phyloP scores from a whole-genome alignment of 164 flowering plant genomes.

The Protea cynaroides region DNA sequence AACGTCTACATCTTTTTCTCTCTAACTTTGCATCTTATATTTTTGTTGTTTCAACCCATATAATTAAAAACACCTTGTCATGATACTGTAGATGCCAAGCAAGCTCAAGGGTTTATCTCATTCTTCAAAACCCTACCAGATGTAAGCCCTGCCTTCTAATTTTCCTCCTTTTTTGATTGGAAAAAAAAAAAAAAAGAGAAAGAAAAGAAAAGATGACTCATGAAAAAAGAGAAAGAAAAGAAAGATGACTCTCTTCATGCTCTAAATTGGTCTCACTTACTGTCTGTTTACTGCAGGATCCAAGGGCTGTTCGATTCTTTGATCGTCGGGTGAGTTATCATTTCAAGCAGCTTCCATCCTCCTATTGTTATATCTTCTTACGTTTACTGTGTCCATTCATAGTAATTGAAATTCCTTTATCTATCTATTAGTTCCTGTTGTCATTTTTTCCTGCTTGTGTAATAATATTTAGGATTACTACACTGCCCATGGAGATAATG shows the following conservation, averaged over 20 bases:
- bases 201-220: too few relatives aligned
- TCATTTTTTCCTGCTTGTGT: background rate
- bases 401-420: background rate
- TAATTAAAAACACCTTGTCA: background rate
- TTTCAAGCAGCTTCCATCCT: background rate
- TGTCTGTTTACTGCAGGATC: conserved; percentile 45
- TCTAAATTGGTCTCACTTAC: conserved; percentile 5
- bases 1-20: background rate
- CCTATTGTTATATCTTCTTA: background rate
- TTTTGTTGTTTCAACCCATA: background rate
- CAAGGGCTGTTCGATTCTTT: conserved; percentile 81
- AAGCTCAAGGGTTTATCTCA: conserved; percentile 94
- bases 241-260: too few relatives aligned
- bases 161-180: background rate
- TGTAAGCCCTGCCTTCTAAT: conserved; percentile 29
- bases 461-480: conserved; percentile 61
- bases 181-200: background rate
- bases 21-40: background rate
- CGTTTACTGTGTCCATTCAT: background rate
- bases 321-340: conserved; percentile 77
- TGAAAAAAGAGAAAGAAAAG: too few relatives aligned
- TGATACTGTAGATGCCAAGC: conserved; percentile 64
- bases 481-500: conserved; percentile 93
- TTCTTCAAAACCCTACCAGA: conserved; percentile 81
- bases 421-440: background rate